These are phyloP conservation scores for Pythium dissimile DNA, from an alignment of 352 stramenopile genomes.

Conservation along the genomic window DNA sequence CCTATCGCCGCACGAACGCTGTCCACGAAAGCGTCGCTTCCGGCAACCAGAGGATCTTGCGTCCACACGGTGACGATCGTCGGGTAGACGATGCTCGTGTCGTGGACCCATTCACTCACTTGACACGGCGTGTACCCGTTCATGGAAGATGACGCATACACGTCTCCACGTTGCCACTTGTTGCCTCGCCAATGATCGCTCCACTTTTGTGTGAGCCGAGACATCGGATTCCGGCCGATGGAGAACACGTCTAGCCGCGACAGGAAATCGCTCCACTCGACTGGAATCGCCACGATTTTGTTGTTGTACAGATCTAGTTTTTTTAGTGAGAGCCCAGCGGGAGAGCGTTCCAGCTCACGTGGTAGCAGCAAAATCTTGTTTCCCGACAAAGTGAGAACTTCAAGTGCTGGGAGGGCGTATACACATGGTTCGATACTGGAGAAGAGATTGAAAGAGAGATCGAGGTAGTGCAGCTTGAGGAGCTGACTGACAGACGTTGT, in stretches of 20 bases:
- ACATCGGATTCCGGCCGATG: constrained; percentile 55
- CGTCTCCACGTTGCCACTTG: constrained; percentile 46
- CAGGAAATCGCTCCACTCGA: constrained; percentile 51
- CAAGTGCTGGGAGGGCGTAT: constrained; percentile 38
- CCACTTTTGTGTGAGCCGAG: constrained; percentile 55
- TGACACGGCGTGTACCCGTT: constrained; percentile 51
- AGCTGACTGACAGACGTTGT: constrained; percentile 28
- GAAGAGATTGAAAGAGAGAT: constrained; percentile 55
- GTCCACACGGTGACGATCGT: constrained; percentile 49
- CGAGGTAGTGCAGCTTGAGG: constrained; percentile 42
- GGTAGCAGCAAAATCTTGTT: constrained; percentile 53
- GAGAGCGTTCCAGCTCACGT: constrained; percentile 28
- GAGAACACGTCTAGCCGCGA: constrained; percentile 51
- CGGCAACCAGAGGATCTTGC: neutral
- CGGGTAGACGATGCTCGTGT: constrained; percentile 48
- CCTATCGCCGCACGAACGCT: constrained; percentile 32
- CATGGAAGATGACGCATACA: constrained; percentile 43
- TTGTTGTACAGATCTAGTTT: constrained; percentile 73
- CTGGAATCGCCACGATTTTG: constrained; percentile 40
- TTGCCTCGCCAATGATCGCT: constrained; percentile 30
- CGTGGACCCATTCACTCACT: constrained; percentile 46
- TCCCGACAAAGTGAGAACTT: constrained; percentile 49
- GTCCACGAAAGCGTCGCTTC: constrained; percentile 43
- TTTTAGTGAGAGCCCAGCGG: constrained; percentile 20
- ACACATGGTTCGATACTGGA: constrained; percentile 44